Evolutionary conservation across 768 basidiomycete species (phyloP), one percentile per base, ranked within the genome.

Genomic region (Dioszegia crocea): DNA sequence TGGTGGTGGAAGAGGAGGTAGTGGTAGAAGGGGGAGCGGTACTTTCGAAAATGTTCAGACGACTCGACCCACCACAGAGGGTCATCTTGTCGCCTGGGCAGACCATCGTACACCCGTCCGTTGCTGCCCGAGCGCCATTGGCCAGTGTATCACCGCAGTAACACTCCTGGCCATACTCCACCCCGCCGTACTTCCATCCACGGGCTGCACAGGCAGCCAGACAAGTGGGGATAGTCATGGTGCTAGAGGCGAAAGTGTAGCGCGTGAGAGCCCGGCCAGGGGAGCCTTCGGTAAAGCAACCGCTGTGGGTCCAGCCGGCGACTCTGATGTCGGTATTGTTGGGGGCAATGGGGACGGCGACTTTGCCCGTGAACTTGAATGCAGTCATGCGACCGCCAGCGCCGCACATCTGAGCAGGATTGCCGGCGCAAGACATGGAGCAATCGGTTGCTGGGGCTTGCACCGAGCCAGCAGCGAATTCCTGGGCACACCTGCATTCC

Each of bases 131-230:
- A 1, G 54, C 47, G 30, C 65, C 66, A 57, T 63, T 64, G 17
- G 59, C 60, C 17, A 76, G 45, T 1, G 48, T 21, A 49, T 68
- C 59, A 23, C 66, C 70, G 55, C 67, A 68, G 44, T 59, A 60
- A 27, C 66, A 68, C 46, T 64, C 63, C 24, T 27, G 38, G 19
- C 21, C 23, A 56, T 64, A 92, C 73, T 92, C 89, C 40, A 83
- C 78, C 16, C 84, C 89, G 4, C 87, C 88, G 40, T 89, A 66
- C 0, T 84, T 83, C 75, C 81, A 88, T 59, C 83, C 83, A 59
- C 80, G 77, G 2, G 79, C 69, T 0, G 65, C 66, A 74, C 90
- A 93, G 27, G 79, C 72, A 2, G 77, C 72, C 50, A 90, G 80
- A 69, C 90, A 93, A 10, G 70, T 72, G 62, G 86, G 78, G 43